phyloP scores from a whole-genome alignment of 495 filamentous ascomycete genomes.

The Lophiostoma macrostomum region DNA sequence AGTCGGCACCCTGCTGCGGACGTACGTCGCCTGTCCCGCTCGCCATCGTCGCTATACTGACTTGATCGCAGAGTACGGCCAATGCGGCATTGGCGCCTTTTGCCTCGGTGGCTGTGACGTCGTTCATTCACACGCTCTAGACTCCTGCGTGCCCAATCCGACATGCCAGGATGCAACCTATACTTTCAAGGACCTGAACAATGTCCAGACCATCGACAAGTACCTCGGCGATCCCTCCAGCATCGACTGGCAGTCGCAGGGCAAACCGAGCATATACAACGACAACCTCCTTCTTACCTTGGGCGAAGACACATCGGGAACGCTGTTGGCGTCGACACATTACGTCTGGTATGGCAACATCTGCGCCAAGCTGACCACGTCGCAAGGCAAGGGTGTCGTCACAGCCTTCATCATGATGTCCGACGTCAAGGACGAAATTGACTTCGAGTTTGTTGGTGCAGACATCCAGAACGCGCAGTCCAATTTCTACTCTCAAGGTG shows the following conservation, averaged over 20 bases:
- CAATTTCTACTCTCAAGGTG: conserved; percentile 96
- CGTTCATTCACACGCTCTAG: conserved; percentile 70
- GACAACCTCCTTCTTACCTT: conserved; percentile 77
- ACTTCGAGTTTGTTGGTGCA: conserved; percentile 88
- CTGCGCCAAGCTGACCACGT: conserved; percentile 80
- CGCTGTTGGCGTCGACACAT: conserved; percentile 79
- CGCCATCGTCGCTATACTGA: conserved; percentile 10
- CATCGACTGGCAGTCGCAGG: conserved; percentile 85
- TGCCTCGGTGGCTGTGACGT: conserved; percentile 96
- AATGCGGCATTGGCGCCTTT: conserved; percentile 91
- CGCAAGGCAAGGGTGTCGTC: conserved; percentile 80
- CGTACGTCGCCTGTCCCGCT: conserved; percentile 56
- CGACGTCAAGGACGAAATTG: conserved; percentile 96
- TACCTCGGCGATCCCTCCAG: conserved; percentile 80
- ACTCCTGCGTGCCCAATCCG: conserved; percentile 83
- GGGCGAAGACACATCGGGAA: conserved; percentile 74
- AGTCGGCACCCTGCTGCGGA: conserved; percentile 81
- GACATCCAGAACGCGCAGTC: conserved; percentile 77
- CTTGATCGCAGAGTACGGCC: conserved; percentile 72
- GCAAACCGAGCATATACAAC: conserved; percentile 63
- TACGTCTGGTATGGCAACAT: conserved; percentile 99
- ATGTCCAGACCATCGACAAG: conserved; percentile 63
- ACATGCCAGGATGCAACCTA: conserved; percentile 72
- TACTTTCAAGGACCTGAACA: conserved; percentile 66
- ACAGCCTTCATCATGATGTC: conserved; percentile 92